Conservation (phyloP, 2,329 filamentous ascomycete species). For the Aspergillus tanneri region DNA sequence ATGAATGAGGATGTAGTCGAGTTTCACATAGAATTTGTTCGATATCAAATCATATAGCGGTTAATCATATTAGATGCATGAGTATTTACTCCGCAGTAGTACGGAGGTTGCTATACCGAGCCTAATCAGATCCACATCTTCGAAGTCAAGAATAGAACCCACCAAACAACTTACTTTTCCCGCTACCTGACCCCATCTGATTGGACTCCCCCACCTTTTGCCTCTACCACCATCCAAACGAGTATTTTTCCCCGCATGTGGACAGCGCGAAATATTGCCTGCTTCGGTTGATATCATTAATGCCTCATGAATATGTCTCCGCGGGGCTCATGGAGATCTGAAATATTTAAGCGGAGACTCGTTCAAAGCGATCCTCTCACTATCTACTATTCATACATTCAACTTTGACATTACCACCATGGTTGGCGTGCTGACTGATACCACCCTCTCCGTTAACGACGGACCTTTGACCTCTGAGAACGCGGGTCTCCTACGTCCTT, state of each 20-base stretch:
- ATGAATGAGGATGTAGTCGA: slow-evolving; percentile 23
- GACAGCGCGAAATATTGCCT: slow-evolving; percentile 7
- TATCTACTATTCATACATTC: neutral
- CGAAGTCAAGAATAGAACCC: too few relatives aligned
- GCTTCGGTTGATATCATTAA: too few relatives aligned
- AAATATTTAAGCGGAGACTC: too few relatives aligned
- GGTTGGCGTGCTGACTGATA: slow-evolving; percentile 14
- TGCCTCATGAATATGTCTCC: too few relatives aligned
- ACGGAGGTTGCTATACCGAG: too few relatives aligned
- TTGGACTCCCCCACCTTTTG: neutral
- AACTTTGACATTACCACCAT: slow-evolving; percentile 1
- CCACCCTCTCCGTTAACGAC: slow-evolving; percentile 41
- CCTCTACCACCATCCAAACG: neutral
- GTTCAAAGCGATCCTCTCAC: too few relatives aligned
- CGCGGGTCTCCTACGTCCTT: slow-evolving; percentile 44
- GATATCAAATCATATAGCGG: neutral
- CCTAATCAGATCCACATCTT: too few relatives aligned
- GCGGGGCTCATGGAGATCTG: too few relatives aligned
- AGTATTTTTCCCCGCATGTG: slow-evolving; percentile 5
- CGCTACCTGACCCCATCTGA: neutral
- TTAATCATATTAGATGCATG: too few relatives aligned
- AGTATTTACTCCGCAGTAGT: neutral
- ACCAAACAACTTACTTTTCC: neutral
- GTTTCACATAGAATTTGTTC: neutral
- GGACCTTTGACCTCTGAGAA: slow-evolving; percentile 49